Evolutionary conservation across 495 filamentous ascomycete species (phyloP).

Genomic region (Stereocaulon alpinum): DNA sequence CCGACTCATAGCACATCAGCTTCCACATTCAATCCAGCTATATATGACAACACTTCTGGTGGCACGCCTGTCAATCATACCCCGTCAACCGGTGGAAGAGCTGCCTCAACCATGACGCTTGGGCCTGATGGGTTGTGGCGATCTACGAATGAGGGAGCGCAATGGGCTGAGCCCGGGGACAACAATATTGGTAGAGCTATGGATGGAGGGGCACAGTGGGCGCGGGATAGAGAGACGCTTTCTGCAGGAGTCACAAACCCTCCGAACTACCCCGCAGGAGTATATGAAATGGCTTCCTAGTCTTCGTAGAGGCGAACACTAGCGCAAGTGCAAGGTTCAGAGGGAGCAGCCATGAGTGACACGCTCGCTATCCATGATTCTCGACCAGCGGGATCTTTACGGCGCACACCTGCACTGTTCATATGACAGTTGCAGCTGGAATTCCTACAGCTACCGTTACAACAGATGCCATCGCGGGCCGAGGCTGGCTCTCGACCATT

Average conservation of each 20-base stretch:
- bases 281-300: conserved; percentile 1
- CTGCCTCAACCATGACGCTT: not conserved
- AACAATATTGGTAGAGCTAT: not conserved
- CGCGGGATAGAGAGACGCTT: not conserved
- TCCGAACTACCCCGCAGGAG: not conserved
- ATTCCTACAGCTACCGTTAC: too few species aligned
- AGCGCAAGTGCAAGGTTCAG: too few species aligned
- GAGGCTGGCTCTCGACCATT: too few species aligned
- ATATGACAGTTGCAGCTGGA: too few species aligned
- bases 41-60: not conserved
- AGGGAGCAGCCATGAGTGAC: too few species aligned
- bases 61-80: not conserved
- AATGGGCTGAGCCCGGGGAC: not conserved
- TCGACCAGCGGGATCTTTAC: too few species aligned
- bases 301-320: not conserved
- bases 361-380: too few species aligned
- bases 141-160: not conserved
- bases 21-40: not conserved
- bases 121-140: not conserved
- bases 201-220: conserved; percentile 1
- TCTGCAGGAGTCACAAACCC: not conserved
- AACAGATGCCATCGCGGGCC: too few species aligned
- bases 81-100: not conserved
- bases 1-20: not conserved
- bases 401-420: too few species aligned